phyloP scores from a whole-genome alignment of 169 alveolate genomes.

The Eimeria brunetti region DNA sequence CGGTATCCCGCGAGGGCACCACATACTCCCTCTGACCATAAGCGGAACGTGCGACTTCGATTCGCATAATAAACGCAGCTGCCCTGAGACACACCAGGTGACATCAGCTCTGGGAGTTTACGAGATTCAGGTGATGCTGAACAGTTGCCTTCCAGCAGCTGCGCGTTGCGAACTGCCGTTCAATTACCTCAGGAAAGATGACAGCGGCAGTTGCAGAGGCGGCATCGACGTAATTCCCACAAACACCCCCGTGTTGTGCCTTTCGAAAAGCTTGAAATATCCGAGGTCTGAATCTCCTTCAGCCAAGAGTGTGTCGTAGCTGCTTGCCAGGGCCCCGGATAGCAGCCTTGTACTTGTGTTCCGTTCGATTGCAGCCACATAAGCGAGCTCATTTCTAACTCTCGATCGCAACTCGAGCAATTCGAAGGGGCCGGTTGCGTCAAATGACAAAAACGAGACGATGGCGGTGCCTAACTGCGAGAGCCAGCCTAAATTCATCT shows the following conservation, averaged over 20 bases:
- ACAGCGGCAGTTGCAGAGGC: slow-evolving; percentile 56
- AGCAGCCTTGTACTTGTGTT: slow-evolving; percentile 62
- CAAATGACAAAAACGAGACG: slow-evolving; percentile 52
- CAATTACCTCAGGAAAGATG: slow-evolving; percentile 65
- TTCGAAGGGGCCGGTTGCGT: slow-evolving; percentile 65
- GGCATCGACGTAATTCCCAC: slow-evolving; percentile 68
- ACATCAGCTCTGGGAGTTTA: background rate
- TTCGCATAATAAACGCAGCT: slow-evolving; percentile 68
- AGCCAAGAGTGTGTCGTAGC: slow-evolving; percentile 56
- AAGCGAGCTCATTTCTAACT: slow-evolving; percentile 52
- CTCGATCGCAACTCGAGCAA: slow-evolving; percentile 62
- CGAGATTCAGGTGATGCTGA: background rate
- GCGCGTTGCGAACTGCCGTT: background rate
- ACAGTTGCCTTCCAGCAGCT: background rate
- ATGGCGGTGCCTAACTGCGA: slow-evolving; percentile 59
- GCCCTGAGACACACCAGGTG: background rate
- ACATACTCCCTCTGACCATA: slow-evolving; percentile 65
- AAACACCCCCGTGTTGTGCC: slow-evolving; percentile 68
- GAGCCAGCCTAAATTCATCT: slow-evolving; percentile 58
- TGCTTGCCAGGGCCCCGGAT: slow-evolving; percentile 43
- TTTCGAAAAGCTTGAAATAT: slow-evolving; percentile 54
- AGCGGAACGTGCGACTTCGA: slow-evolving; percentile 66
- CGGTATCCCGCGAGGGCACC: slow-evolving; percentile 72
- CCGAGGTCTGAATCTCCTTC: slow-evolving; percentile 69
- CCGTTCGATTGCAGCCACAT: slow-evolving; percentile 68